Evolutionary conservation across 805 yeast species (phyloP), one percentile per base, ranked within the genome.

Genomic region (Suhomyces kilbournensis): DNA sequence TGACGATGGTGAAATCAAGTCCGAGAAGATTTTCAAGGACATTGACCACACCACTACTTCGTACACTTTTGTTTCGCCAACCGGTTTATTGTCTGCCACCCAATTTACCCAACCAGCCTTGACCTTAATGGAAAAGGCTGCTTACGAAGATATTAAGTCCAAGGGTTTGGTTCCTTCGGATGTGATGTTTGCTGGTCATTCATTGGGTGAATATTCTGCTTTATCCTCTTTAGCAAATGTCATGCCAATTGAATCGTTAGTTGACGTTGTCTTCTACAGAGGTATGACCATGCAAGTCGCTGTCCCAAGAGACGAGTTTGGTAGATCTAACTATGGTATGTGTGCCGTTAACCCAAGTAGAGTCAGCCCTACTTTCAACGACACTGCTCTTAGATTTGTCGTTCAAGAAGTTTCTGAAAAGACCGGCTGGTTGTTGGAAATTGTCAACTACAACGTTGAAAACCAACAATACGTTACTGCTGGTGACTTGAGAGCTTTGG

Each of bases 231-330:
- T 94, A 65, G 99, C 97, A 50, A 97, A 94, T 70, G 97, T 96
- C 54, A 93, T 94, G 98, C 97, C 98, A 47, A 91, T 94, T 63
- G 99, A 94, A 77, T 88, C 96, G 5, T 80, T 93, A 61, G 97
- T 93, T 57, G 98, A 93, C 72, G 96, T 93, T 71, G 98, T 93
- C 50, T 94, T 94, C 82, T 96, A 94, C 83, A 87, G 99, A 80
- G 99, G 99, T 82, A 94, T 94, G 98, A 96, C 99, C 47, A 94
- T 94, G 99, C 99, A 94, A 79, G 99, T 94, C 60, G 99, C 99
- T 46, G 99, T 94, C 60, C 98, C 98, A 69, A 88, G 99, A 78
- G 99, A 94, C 74, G 82, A 85, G 51, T 69, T 75, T 48, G 99
- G 99, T 47, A 88, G 98, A 77, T 94, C 99, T 54, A 94, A 94